Conservation (phyloP, 352 stramenopile species). For the Globisporangium emineosum region DNA sequence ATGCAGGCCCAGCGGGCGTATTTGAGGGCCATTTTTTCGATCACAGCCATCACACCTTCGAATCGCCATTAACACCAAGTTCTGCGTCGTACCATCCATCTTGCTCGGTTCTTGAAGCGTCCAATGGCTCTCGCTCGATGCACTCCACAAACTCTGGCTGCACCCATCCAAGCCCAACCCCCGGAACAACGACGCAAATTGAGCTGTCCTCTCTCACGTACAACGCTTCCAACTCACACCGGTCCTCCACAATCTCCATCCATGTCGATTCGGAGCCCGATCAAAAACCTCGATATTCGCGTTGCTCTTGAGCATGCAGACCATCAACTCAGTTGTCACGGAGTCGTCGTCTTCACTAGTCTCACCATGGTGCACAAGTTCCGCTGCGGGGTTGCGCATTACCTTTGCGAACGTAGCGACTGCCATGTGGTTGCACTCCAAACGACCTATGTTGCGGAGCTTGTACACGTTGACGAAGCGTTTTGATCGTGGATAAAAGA, state of each 20-base stretch:
- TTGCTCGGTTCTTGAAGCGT: background rate
- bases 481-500: slow-evolving; percentile 21
- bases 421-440: background rate
- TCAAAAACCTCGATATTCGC: background rate
- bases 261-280: background rate
- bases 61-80: background rate
- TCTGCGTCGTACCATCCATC: background rate
- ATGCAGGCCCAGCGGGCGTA: background rate
- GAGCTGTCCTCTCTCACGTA: slow-evolving; percentile 6
- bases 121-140: background rate
- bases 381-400: slow-evolving; percentile 1
- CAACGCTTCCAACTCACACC: slow-evolving; percentile 19
- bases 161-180: background rate
- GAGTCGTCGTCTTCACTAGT: too few relatives aligned
- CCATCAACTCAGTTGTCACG: background rate
- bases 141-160: background rate
- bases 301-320: background rate
- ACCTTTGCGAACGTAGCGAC: background rate
- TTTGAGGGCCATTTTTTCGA: background rate
- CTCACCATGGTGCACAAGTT: background rate
- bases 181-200: background rate
- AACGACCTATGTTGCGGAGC: slow-evolving; percentile 7
- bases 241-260: background rate
- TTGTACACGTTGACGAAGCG: slow-evolving; percentile 6
- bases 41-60: background rate